Base-by-base conservation (phyloP, 2,329 filamentous ascomycete genomes). In the Calycina herbarum region DNA sequence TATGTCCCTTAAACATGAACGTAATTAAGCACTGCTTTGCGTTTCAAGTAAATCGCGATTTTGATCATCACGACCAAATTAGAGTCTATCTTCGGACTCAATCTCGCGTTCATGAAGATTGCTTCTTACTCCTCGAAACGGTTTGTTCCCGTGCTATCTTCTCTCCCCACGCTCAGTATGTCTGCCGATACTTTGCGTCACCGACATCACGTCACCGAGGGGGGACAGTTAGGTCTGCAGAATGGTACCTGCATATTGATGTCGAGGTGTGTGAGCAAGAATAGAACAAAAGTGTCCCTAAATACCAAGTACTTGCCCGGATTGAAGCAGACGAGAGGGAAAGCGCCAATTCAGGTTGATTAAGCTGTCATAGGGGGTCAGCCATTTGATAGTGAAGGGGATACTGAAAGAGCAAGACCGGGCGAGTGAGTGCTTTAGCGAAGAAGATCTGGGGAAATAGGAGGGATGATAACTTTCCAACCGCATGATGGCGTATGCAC, bases 391-490 rank as follows among this genome's bases (percentile, higher is more conserved):
- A 54, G 48, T 54, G 48, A 54, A 6, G 20, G 11, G 38, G 38
- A 4, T 40, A 40, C 20, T 13, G 11, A 10, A 7, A 27, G 48
- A 54, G 48, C 48, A 54, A 54, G 20, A 27, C 48, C 8, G 48
- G 48, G 35, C 42, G 48, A 40, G 42, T 11, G 33, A 8, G 35
- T 42, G 35, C 51, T 33, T 35, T 48, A n/a, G 35, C 58, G 63
- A 38, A 17, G 51, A 48, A 56, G 59, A 61, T 62, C 59, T 65
- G 54, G 62, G 62, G 62, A 64, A 56, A 64, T 58, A 29, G 51
- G 20, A 48, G 17, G n/a, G 11, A 24, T 15, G 38, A 24, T n/a
- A 27, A 11, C 24, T 45, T 42, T 38, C 17, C 20, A 40, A 61
- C 59, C 38, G 29, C n/a, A 35, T 20, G 38, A 17, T 31, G 42